These are phyloP conservation scores for Suillus luteus DNA, from an alignment of 768 basidiomycete species.

Conservation along the genomic window DNA sequence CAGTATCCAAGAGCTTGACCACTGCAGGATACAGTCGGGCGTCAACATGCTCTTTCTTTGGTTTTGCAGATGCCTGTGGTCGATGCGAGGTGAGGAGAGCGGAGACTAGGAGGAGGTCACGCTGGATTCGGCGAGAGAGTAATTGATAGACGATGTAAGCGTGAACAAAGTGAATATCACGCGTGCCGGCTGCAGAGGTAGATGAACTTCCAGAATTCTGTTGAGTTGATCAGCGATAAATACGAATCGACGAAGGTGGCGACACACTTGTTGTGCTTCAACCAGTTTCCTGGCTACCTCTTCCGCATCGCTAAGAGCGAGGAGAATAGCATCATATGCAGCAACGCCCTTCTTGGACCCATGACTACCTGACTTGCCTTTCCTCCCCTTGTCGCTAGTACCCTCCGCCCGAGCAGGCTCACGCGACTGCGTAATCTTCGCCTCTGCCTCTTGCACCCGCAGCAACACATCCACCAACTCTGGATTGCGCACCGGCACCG, in stretches of 20 bases:
- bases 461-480: constrained; percentile 88
- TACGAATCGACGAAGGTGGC: constrained; percentile 6
- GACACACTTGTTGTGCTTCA: constrained; percentile 79
- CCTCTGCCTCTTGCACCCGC: constrained; percentile 79
- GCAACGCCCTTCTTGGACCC: constrained; percentile 76
- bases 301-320: constrained; percentile 88
- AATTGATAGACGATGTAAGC: constrained; percentile 88
- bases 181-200: constrained; percentile 46
- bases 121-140: constrained; percentile 82
- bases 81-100: constrained; percentile 55
- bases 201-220: constrained; percentile 44
- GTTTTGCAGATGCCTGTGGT: constrained; percentile 31
- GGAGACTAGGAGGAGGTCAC: constrained; percentile 80
- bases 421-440: constrained; percentile 47
- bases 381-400: constrained; percentile 32
- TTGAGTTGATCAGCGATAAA: constrained; percentile 20
- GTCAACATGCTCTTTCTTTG: constrained; percentile 56
- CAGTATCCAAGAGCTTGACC: constrained; percentile 85
- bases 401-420: constrained; percentile 29
- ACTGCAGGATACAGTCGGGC: constrained; percentile 80
- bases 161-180: constrained; percentile 84
- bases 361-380: constrained; percentile 36
- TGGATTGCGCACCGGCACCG: constrained; percentile 84
- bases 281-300: constrained; percentile 76
- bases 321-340: constrained; percentile 83